Evolutionary conservation across 106 monocot species (phyloP), one percentile per base, ranked within the genome.

Genomic region (Dendrobium huoshanense): DNA sequence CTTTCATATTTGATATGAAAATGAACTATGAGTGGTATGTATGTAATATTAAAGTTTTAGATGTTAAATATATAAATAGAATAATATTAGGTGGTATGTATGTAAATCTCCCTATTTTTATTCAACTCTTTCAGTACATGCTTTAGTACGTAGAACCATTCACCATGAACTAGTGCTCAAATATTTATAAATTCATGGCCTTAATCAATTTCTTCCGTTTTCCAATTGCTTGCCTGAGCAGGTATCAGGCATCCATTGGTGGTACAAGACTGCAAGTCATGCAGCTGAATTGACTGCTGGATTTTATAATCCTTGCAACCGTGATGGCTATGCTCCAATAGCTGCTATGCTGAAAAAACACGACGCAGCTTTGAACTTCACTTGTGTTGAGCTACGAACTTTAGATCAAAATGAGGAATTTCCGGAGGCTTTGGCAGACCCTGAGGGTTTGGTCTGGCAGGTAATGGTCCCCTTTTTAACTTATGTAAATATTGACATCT

Each of bases 211-310:
- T 4, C 25, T 65, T 65, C 7, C 9, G 9, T 25, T 65, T 65
- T 70, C 41, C 20, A 18, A 37, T 79, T 76, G 81, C 77, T 25
- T 88, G 22, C 10, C 77, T 27, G 31, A 82, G 58, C 84, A 97
- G 96, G 64, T 94, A 40, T 89, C 96, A 49, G 94, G 94, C 61
- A 89, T 94, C 33, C 94, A 97, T 75, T 96, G 96, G 96, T 96
- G 96, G 96, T 96, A 96, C 72, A 96, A 90, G 83, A 96, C 96
- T 72, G 92, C 90, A 27, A 96, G 96, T 80, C 96, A 96, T 88
- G 96, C 94, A 76, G 94, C 96, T 85, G 94, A 97, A 82, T 45
- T 92, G 86, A 86, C 89, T 79, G 92, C 90, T 77, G 96, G 96
- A 56, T 97, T 96, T 67, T 94, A 94, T 78, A 97, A 97, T 76